Evolutionary conservation across 192 early-diverging fungal genomes (phyloP), one percentile per base, ranked within the genome.

Genomic region (Phycomyces blakesleeanus): DNA sequence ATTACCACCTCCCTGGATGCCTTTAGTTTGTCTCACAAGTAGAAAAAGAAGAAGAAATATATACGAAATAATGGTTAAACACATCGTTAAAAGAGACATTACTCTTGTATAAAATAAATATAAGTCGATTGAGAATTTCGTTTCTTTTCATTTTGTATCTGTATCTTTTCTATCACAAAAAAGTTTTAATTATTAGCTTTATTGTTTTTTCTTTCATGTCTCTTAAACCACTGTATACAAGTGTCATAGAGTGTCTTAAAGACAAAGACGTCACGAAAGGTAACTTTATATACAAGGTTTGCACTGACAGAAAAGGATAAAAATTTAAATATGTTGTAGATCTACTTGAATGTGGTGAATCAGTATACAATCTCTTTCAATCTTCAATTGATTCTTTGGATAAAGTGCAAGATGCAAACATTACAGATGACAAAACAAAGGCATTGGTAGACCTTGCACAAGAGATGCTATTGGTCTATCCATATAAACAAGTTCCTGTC

Each of bases 1-100:
- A 82, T 90, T 12, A 92, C 90, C 6, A 92, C 88, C 24, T 81
- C 79, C 18, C 70, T 92, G 61, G 90, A 92, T 66, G 78, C 84
- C 21, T 72, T 80, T 61, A 76, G 71, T 24, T 76, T 80, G 24
- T 78, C 66, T 3, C 70, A 73, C 16, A 68, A 76, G 29, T 55
- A 27, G 44, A 47, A 12, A 18, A 47, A 53, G 6, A 14, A 5
- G 51, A 24, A 53, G 5, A 53, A 53, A n/a, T 51, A 51, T n/a
- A 10, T 10, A 51, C n/a, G n/a, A n/a, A n/a, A 54, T 25, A 55
- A 55, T 12, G 8, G 39, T 41, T 18, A 47, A 5, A 55, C 38
- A 58, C 40, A 10, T 21, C 5, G 4, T 18, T 39, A 11, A 47
- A n/a, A 47, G 18, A 47, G 2, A 47, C 12, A 47, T 47, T 34